These are phyloP conservation scores for Coprinopsis cinerea DNA, from an alignment of 768 basidiomycete genomes.

Conservation along the genomic window DNA sequence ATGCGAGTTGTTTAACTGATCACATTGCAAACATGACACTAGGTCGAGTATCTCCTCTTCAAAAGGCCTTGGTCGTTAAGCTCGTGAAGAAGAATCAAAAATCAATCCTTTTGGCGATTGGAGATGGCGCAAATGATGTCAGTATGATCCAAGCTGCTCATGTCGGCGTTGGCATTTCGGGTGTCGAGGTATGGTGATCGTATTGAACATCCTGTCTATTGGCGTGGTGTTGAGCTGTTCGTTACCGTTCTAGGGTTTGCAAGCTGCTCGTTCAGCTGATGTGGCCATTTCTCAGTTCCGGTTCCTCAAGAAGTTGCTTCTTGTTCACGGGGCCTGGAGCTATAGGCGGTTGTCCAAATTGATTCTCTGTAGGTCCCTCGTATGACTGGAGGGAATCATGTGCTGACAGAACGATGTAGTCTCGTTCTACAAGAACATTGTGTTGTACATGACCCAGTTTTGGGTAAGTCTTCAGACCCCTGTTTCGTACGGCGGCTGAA, in stretches of 20 bases:
- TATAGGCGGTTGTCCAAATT: conserved; percentile 93
- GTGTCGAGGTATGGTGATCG: conserved; percentile 67
- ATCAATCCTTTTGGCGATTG: conserved; percentile 91
- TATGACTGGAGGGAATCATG: neutral
- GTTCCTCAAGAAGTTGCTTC: conserved; percentile 86
- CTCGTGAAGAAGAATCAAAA: conserved; percentile 97
- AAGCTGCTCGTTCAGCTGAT: conserved; percentile 97
- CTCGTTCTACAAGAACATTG: conserved; percentile 99
- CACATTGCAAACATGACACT: conserved; percentile 5
- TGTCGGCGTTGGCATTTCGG: conserved; percentile 95
- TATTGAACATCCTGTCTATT: neutral
- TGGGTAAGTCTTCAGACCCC: conserved; percentile 54
- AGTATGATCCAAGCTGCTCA: conserved; percentile 99
- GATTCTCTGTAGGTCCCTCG: conserved; percentile 72
- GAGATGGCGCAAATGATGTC: conserved; percentile 97
- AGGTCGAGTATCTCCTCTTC: conserved; percentile 96
- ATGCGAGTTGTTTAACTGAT: neutral
- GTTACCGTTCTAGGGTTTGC: conserved; percentile 63
- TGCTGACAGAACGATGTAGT: conserved; percentile 38
- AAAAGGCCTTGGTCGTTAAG: conserved; percentile 97
- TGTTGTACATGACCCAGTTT: conserved; percentile 97
- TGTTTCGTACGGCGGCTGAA: neutral
- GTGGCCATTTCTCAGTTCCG: conserved; percentile 98
- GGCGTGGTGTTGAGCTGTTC: neutral
- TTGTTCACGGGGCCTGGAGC: conserved; percentile 99